phyloP scores from a whole-genome alignment of 441 rosid species.

The Euphorbia celastroides region DNA sequence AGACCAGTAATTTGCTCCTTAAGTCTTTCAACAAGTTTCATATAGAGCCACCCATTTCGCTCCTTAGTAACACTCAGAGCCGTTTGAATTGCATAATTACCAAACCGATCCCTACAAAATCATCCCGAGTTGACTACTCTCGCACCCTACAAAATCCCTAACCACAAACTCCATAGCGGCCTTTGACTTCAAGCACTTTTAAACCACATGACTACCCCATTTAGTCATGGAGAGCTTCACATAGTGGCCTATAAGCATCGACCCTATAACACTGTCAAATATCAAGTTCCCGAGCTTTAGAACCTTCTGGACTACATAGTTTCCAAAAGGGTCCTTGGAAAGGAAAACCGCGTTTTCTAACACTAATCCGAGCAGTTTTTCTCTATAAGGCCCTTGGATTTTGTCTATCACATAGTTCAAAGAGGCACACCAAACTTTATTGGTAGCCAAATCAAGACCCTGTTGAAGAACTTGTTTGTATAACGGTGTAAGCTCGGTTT shows the following conservation, averaged over 20 bases:
- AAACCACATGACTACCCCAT: slow-evolving; percentile 31
- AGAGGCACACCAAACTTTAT: slow-evolving; percentile 23
- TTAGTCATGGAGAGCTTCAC: slow-evolving; percentile 21
- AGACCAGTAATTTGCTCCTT: background rate
- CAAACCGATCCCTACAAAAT: slow-evolving; percentile 29
- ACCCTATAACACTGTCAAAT: slow-evolving; percentile 12
- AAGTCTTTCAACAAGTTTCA: slow-evolving; percentile 12
- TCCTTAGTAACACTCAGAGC: slow-evolving; percentile 22
- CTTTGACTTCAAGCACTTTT: slow-evolving; percentile 19
- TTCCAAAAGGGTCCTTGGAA: slow-evolving; percentile 25
- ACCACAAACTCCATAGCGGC: slow-evolving; percentile 11
- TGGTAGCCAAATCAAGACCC: slow-evolving; percentile 18
- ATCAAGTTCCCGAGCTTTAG: slow-evolving; percentile 15
- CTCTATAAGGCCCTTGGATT: slow-evolving; percentile 15
- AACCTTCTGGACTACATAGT: slow-evolving; percentile 28
- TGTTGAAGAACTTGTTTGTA: slow-evolving; percentile 17
- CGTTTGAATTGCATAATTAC: slow-evolving; percentile 37
- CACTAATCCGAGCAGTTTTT: slow-evolving; percentile 10
- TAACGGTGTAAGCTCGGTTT: slow-evolving; percentile 5
- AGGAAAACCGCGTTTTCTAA: slow-evolving; percentile 19
- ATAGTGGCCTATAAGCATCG: slow-evolving; percentile 15
- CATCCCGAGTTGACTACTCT: slow-evolving; percentile 12
- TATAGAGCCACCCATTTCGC: background rate
- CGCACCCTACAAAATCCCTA: slow-evolving; percentile 16
- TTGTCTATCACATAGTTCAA: slow-evolving; percentile 21